Conservation (phyloP, 305 asterid genomes). For the Euphrasia arctica region DNA sequence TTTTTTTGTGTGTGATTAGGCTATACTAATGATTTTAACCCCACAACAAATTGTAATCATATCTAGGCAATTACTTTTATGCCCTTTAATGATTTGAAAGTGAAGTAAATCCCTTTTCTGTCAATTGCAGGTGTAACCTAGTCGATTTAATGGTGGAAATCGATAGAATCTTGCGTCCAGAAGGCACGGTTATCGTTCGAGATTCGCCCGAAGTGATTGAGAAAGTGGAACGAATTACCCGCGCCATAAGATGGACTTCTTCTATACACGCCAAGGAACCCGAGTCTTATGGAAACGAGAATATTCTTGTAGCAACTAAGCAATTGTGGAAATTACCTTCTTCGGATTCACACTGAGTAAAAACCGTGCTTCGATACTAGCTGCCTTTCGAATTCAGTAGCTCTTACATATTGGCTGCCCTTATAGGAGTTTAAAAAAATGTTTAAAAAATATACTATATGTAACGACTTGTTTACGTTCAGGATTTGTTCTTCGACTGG, state of each 20-base stretch:
- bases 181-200: slow-evolving; percentile 78
- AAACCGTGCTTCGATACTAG: background rate
- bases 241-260: slow-evolving; percentile 71
- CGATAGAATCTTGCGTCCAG: slow-evolving; percentile 90
- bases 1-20: too few species aligned
- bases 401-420: background rate
- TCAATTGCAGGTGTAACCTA: slow-evolving; percentile 75
- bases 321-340: slow-evolving; percentile 50
- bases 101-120: background rate
- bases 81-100: too few species aligned
- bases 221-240: slow-evolving; percentile 55
- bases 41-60: too few species aligned
- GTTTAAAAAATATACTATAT: background rate
- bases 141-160: slow-evolving; percentile 95
- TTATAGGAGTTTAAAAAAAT: background rate
- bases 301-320: slow-evolving; percentile 73
- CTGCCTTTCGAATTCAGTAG: background rate
- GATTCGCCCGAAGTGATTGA: slow-evolving; percentile 79
- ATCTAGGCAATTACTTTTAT: too few species aligned
- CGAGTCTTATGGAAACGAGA: slow-evolving; percentile 64
- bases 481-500: background rate
- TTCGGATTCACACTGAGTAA: background rate
- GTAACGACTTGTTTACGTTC: background rate
- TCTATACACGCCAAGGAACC: slow-evolving; percentile 70
- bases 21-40: background rate